Evolutionary conservation across 2,329 filamentous ascomycete genomes (phyloP).

Genomic region (Chaetomium sp.): DNA sequence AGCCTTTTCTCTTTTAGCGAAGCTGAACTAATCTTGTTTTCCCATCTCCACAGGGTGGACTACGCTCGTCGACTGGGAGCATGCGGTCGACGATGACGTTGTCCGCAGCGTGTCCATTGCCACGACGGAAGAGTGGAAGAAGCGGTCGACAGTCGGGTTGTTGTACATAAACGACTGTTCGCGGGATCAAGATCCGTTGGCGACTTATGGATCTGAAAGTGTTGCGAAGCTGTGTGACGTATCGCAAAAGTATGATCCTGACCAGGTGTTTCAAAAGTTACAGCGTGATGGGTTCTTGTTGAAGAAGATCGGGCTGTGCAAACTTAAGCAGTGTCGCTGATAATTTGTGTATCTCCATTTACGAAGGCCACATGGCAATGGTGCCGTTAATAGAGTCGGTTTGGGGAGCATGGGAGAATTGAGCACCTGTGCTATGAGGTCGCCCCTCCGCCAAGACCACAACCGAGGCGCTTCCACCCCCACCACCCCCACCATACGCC

Average conservation of each 20-base stretch:
- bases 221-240: not conserved
- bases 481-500: too few relatives aligned
- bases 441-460: too few relatives aligned
- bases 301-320: too few relatives aligned
- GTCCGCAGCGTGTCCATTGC: slow-evolving; percentile 2
- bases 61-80: not conserved
- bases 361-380: too few relatives aligned
- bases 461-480: too few relatives aligned
- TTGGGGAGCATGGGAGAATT: too few relatives aligned
- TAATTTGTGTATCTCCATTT: too few relatives aligned
- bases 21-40: too few relatives aligned
- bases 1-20: too few relatives aligned
- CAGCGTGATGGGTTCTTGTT: not conserved
- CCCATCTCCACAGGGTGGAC: not conserved
- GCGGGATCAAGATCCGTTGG: slow-evolving; percentile 32
- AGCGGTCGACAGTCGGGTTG: not conserved
- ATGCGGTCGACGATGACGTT: not conserved
- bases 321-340: too few relatives aligned
- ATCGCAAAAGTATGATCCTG: not conserved
- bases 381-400: too few relatives aligned
- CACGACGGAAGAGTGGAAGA: slow-evolving; percentile 7
- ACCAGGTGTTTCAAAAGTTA: not conserved
- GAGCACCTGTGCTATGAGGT: too few relatives aligned
- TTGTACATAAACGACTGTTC: slow-evolving; percentile 8
- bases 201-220: slow-evolving; percentile 41